Evolutionary conservation across 192 early-diverging fungal genomes (phyloP), one percentile per base, ranked within the genome.

Genomic region (Helicostylum pulchrum): DNA sequence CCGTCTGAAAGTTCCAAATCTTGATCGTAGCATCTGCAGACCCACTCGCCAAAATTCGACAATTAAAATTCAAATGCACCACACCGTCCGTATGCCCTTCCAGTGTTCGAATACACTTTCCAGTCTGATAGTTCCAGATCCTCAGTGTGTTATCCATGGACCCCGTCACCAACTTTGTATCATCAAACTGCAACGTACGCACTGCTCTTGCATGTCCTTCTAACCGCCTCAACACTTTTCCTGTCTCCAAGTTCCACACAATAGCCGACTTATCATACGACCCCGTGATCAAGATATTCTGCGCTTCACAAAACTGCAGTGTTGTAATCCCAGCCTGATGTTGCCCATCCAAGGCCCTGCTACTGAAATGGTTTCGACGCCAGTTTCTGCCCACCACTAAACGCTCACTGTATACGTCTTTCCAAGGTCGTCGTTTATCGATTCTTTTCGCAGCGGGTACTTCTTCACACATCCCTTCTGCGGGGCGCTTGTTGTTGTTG

Each of bases 361-460:
- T 72, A 5, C 71, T 74, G 75, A 85, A 91, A 51, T 85, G 82
- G 51, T 86, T 87, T 64, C 84, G 85, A 54, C 95, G 77, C 97
- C 97, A 99, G 74, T 97, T 93, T 39, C 93, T 87, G 66, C 91
- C 95, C 4, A 99, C 88, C n/a, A 91, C 76, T 48, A 93, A 82
- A 14, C 97, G 90, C 71, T 97, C 95, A 3, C 93, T 88, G 69
- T 95, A 99, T 20, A 99, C 88, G 50, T 85, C 86, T 80, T 99
- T 99, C 95, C 95, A 99, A 3, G 88, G 88, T 9, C 92, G 85
- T n/a, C 83, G 82, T 9, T 10, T 1, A 31, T 70, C 68, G 11
- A 26, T 21, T 5, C 45, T 34, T 19, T 34, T 42, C 3, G 14
- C 4, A 4, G 36, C 36, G 0, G 36, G 36, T 5, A 17, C 26